phyloP scores from a whole-genome alignment of 805 yeast species.

The Cyberlindnera mrakii region DNA sequence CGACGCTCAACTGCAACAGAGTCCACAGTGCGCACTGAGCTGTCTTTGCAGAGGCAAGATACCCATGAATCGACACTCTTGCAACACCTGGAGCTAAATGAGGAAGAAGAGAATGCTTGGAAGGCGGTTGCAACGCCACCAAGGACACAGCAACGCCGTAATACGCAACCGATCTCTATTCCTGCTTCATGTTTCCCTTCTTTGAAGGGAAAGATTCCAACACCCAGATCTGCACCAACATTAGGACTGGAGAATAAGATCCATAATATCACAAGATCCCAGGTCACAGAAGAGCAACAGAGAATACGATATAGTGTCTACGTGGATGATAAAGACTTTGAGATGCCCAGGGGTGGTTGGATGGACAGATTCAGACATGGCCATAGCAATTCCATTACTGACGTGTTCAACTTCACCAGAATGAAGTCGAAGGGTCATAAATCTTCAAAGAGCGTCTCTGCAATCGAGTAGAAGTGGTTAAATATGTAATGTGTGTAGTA shows the following conservation, averaged over 20 bases:
- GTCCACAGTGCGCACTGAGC: background rate
- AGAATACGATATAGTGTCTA: conserved; percentile 10
- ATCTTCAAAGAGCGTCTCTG: conserved; percentile 3
- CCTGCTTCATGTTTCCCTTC: conserved; percentile 17
- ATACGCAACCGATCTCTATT: conserved; percentile 3
- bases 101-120: conserved; percentile 12
- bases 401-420: conserved; percentile 3
- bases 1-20: background rate
- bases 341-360: conserved; percentile 9
- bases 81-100: conserved; percentile 9
- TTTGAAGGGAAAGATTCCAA: conserved; percentile 5
- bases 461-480: background rate
- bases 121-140: conserved; percentile 5
- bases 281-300: conserved; percentile 1
- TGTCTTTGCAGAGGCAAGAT: background rate
- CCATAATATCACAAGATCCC: background rate
- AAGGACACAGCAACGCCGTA: background rate
- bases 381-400: conserved; percentile 5
- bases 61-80: conserved; percentile 11
- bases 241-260: conserved; percentile 3
- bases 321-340: conserved; percentile 11
- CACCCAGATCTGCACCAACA: conserved; percentile 5
- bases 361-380: conserved; percentile 5
- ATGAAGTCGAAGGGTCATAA: conserved; percentile 5
- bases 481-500: too few species aligned